phyloP scores from a whole-genome alignment of 805 yeast genomes.

The Ascoidea asiatica region DNA sequence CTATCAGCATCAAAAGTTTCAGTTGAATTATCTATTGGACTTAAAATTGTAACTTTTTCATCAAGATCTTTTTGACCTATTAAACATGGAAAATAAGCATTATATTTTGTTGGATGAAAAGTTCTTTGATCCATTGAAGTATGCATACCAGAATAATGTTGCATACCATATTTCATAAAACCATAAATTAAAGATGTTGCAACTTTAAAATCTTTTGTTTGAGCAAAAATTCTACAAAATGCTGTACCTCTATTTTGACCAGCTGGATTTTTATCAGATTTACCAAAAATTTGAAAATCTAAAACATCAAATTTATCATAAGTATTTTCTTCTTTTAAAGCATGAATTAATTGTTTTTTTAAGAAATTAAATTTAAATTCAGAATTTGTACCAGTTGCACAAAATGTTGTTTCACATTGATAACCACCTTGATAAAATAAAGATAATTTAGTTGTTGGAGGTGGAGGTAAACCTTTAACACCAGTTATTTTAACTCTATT shows the following conservation, averaged over 20 bases:
- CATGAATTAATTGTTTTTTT: constrained; percentile 5
- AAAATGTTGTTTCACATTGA: constrained; percentile 7
- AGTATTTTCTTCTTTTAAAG: constrained; percentile 4
- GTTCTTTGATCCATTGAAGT: neutral
- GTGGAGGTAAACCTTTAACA: constrained; percentile 12
- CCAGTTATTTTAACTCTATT: constrained; percentile 11
- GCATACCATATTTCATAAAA: constrained; percentile 6
- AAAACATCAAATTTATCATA: constrained; percentile 9
- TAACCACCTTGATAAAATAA: constrained; percentile 11
- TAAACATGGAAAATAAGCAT: constrained; percentile 9
- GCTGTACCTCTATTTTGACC: constrained; percentile 9
- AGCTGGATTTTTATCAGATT: constrained; percentile 7
- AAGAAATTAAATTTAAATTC: constrained; percentile 9
- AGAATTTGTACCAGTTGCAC: constrained; percentile 10
- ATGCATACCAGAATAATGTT: constrained; percentile 6
- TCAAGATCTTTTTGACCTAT: constrained; percentile 6
- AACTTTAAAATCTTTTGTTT: constrained; percentile 1
- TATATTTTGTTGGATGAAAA: constrained; percentile 1
- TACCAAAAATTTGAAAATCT: constrained; percentile 5
- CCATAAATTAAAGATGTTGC: constrained; percentile 1
- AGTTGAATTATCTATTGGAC: neutral
- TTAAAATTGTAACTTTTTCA: constrained; percentile 7
- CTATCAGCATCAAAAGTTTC: constrained; percentile 3
- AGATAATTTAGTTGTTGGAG: constrained; percentile 11
- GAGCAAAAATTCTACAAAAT: constrained; percentile 8